Conservation (phyloP, 805 yeast genomes). For the Wickerhamiella galacta region DNA sequence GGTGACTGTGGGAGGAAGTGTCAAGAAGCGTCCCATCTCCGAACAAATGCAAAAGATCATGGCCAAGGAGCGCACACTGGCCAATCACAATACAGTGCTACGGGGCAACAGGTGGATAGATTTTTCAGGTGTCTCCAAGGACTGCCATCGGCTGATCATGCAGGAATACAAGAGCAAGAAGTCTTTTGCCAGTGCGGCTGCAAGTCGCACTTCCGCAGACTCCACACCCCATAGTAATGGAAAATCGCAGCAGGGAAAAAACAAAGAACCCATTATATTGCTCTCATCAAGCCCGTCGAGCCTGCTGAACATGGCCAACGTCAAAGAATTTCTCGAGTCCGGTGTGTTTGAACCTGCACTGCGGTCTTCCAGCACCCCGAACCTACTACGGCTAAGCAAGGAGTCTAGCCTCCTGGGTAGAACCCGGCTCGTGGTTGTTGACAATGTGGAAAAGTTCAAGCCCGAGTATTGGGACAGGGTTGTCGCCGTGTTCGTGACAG, state of each 20-base stretch:
- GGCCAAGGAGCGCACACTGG: slow-evolving; percentile 27
- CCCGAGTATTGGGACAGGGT: slow-evolving; percentile 98
- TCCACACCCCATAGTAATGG: neutral
- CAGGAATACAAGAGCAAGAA: slow-evolving; percentile 9
- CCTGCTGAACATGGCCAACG: slow-evolving; percentile 44
- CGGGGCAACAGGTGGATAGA: slow-evolving; percentile 23
- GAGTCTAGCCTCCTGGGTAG: slow-evolving; percentile 41
- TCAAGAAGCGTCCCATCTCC: slow-evolving; percentile 26
- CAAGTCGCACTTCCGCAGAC: slow-evolving; percentile 1
- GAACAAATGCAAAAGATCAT: slow-evolving; percentile 34
- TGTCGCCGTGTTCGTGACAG: slow-evolving; percentile 88
- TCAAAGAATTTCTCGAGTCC: slow-evolving; percentile 52
- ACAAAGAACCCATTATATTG: slow-evolving; percentile 50
- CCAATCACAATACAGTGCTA: slow-evolving; percentile 28
- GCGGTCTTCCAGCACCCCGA: slow-evolving; percentile 20
- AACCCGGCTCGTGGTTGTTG: slow-evolving; percentile 63
- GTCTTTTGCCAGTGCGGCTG: neutral
- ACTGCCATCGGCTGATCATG: slow-evolving; percentile 20
- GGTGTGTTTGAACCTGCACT: slow-evolving; percentile 45
- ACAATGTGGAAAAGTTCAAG: slow-evolving; percentile 72
- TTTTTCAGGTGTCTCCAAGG: slow-evolving; percentile 22
- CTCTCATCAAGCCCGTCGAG: slow-evolving; percentile 71
- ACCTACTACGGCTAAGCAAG: slow-evolving; percentile 37
- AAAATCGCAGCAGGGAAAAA: slow-evolving; percentile 8
- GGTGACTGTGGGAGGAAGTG: slow-evolving; percentile 5